Base-by-base conservation (phyloP, 441 rosid species). In the Biscutella auriculata region DNA sequence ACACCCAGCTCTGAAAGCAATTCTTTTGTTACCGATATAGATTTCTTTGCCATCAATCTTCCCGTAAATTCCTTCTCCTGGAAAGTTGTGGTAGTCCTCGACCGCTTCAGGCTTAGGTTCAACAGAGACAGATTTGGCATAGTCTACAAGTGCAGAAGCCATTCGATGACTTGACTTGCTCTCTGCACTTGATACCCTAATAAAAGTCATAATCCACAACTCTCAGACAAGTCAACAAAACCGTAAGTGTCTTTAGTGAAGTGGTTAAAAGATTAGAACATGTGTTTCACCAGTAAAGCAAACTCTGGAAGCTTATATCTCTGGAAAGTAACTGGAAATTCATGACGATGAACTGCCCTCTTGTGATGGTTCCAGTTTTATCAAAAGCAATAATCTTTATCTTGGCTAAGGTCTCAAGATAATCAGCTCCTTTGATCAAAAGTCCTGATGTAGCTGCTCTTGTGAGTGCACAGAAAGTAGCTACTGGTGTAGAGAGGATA, bases 91-190 rank as follows among this genome's bases (percentile, higher is more conserved):
- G 65, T 72, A 92, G 5, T 83, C 74, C 36, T 65, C 68, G 5
- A 92, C 94, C 7, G 56, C 59, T 21, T 83, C 95, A 8, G 95
- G 80, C 35, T 59, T 79, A 36, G 97, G 85, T 71, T 82, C 82
- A 10, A 86, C 23, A 7, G 84, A 81, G 39, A 47, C 70, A 0
- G 81, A 75, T 69, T 68, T 77, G 5, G 70, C 97, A 59, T 83
- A 73, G 5, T 76, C 85, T 12, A 86, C 77, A 4, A 92, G 73
- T 11, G 95, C 73, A 30, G 80, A 65, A 6, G 98, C 97, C 92
- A 93, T 79, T 15, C 95, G 98, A 76, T 93, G 98, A 68, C 95
- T 83, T 14, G 97, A 88, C 65, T 84, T 88, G 52, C 88, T 83
- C 75, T 93, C 97, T 40, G 86, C 76, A 82, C 98, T 84, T 53